phyloP scores from a whole-genome alignment of 208 protist species.

The Crithidia acanthocephali region DNA sequence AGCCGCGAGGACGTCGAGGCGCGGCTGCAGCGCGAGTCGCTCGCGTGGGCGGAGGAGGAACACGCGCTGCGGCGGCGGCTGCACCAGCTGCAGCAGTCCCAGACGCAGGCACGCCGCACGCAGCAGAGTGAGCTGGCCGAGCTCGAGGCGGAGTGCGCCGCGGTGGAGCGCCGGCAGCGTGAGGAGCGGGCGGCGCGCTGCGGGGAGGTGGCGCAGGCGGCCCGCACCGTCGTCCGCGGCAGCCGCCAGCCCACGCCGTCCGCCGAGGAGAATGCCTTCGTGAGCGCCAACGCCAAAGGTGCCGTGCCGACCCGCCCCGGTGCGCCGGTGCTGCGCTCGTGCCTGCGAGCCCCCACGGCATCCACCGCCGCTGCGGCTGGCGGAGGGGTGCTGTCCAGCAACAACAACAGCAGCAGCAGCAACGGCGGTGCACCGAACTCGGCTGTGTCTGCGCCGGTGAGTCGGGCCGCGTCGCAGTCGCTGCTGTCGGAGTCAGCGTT shows the following conservation, averaged over 20 bases:
- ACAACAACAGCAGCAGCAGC: not conserved
- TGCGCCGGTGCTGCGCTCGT: constrained; percentile 54
- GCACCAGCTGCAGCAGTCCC: constrained; percentile 52
- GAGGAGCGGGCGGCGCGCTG: constrained; percentile 50
- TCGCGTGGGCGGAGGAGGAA: constrained; percentile 87
- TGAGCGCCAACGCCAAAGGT: constrained; percentile 42
- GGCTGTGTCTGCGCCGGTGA: constrained; percentile 51
- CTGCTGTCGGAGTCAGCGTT: constrained; percentile 30
- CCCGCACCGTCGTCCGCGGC: constrained; percentile 24
- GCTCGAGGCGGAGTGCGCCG: constrained; percentile 62
- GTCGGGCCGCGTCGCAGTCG: constrained; percentile 61
- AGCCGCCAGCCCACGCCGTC: constrained; percentile 29
- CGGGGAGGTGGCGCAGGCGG: constrained; percentile 38
- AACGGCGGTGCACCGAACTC: not conserved
- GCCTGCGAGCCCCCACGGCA: constrained; percentile 38
- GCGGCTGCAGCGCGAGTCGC: constrained; percentile 66
- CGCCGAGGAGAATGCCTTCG: constrained; percentile 45
- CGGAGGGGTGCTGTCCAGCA: not conserved
- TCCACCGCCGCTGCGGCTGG: constrained; percentile 7
- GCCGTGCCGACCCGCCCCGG: constrained; percentile 43
- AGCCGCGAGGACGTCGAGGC: constrained; percentile 72
- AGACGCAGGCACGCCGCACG: constrained; percentile 45
- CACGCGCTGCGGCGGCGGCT: constrained; percentile 62
- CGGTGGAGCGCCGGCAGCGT: constrained; percentile 47
- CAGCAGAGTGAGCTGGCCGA: constrained; percentile 64